Evolutionary conservation across 257 asterid genomes (phyloP), one percentile per base, ranked within the genome.

Genomic region (Nicotiana sylvestris): DNA sequence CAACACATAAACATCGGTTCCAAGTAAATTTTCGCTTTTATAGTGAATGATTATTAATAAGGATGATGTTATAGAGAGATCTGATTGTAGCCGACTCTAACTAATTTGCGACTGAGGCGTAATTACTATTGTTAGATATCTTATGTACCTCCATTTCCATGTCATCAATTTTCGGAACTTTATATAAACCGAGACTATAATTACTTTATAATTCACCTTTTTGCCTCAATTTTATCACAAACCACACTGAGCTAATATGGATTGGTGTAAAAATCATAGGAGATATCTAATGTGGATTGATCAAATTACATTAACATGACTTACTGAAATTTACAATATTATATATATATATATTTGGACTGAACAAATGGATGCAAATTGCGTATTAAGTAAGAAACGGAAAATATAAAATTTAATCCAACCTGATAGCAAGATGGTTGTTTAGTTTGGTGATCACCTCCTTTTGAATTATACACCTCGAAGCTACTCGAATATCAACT

Each of bases 381-480:
- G 46, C 11, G 72, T 66, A 32, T 66, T 66, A 4, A 66, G 46
- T 66, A 66, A 3, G 46, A 13, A 66, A 9, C 16, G 57, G 16
- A 12, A 65, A 57, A 57, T 53, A 53, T 53, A 3, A 57, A n/a
- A 39, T 68, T 68, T n/a, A 70, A 21, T 43, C 78, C 12, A 43
- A 21, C 1, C 17, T 57, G 62, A 57, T 57, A n/a, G 25, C 62
- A 17, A 6, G 12, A 25, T 72, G 78, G 60, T 72, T 43, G 78
- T 72, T 21, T 72, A 21, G 78, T 72, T 72, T 21, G 78, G 60
- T 46, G 37, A 72, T 46, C 35, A 46, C 60, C 78, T 72, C 78
- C 13, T 72, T 6, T 69, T 69, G 9, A 69, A 69, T 69, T 30
- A 70, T 70, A 70, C 6, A 39, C 33, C 29, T 5, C 55, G 61